Evolutionary conservation across 805 yeast species (phyloP), one percentile per base, ranked within the genome.

Genomic region (Teunomyces funiuensis): DNA sequence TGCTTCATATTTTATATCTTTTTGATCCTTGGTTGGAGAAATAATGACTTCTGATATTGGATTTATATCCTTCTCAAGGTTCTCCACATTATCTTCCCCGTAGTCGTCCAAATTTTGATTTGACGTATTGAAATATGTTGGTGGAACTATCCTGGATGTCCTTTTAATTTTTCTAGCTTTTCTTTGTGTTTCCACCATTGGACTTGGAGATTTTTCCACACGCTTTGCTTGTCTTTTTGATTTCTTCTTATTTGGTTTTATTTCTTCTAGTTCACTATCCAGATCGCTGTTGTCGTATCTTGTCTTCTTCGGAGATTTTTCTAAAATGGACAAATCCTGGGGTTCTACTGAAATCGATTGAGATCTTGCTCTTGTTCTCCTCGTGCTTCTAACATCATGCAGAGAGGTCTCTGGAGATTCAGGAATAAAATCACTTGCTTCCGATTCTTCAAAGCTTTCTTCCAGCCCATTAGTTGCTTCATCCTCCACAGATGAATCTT

Each of bases 101-200:
- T 66, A 66, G 28, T 65, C 71, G 14, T 70, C 71, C 3, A 63
- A 39, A 26, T 64, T 28, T 14, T 39, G 28, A 18, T 39, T 36
- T 4, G 46, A 39, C 9, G 36, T 30, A 16, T 40, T 42, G 30
- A 36, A 40, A 8, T 20, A 33, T 20, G 22, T 14, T n/a, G 40
- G 43, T 2, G 43, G 40, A 6, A 37, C 27, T 4, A 41, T 29
- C 9, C 43, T 34, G 10, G 28, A 15, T 18, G 31, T 22, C 15
- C 30, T 43, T 10, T 28, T 22, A 18, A 40, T 26, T 17, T 19
- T 19, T 6, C 25, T 17, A 8, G 25, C 11, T 14, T n/a, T 31
- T 17, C 13, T 19, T 15, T 31, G 34, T 6, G 25, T 20, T 5
- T 18, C 22, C 10, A 18, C 33, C 15, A 30, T 14, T 3, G 13